A percentile compares a stretch with the other conserved stretches of the same genome.
Evolutionary conservation across 164 flowering plant genomes (phyloP).

Genomic region (Cinnamomum micranthum): DNA sequence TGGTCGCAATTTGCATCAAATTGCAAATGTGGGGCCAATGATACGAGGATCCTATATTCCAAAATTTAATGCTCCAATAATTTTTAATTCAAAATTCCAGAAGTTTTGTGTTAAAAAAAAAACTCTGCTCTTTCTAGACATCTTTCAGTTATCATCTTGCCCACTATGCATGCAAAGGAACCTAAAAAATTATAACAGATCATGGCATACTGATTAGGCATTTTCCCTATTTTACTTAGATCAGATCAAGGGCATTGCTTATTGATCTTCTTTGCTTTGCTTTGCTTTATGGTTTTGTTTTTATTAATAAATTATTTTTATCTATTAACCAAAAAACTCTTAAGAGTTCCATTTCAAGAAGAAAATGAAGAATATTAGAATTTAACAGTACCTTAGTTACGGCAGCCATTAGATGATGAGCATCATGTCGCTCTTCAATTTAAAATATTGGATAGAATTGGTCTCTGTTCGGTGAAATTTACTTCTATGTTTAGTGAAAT

Average conservation of each 20-base stretch:
- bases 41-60: too few relatives aligned
- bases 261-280: neutral
- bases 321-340: too few relatives aligned
- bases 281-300: too few relatives aligned
- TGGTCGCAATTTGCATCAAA: too few relatives aligned
- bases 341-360: neutral
- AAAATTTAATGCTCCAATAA: too few relatives aligned
- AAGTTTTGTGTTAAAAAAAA: too few relatives aligned
- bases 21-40: too few relatives aligned
- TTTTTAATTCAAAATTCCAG: too few relatives aligned
- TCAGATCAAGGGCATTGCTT: neutral
- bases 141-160: neutral
- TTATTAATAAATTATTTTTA: too few relatives aligned
- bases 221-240: too few relatives aligned
- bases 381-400: neutral
- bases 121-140: neutral
- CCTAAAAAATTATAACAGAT: too few relatives aligned
- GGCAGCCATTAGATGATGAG: neutral
- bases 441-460: neutral
- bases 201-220: neutral
- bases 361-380: neutral
- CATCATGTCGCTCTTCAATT: neutral
- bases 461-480: neutral
- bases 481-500: neutral
- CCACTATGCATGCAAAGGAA: too few relatives aligned